Conservation (phyloP, 2,329 filamentous ascomycete species). For the Stagonosporopsis vannaccii region DNA sequence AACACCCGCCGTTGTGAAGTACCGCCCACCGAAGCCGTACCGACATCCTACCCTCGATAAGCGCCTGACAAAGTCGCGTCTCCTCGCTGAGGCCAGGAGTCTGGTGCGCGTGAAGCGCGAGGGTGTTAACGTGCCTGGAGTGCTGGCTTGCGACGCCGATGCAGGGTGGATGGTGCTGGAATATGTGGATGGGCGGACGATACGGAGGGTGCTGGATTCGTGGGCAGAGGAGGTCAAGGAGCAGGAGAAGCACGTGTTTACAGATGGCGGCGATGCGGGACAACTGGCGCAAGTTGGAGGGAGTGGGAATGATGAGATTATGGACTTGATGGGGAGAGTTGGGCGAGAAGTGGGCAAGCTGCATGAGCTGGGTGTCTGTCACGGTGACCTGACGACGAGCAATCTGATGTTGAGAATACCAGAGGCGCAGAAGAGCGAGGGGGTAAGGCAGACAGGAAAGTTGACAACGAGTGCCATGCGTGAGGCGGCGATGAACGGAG, state of each 20-base stretch:
- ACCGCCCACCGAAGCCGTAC: conserved; percentile 90
- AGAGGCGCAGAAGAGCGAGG: not conserved
- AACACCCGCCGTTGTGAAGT: conserved; percentile 81
- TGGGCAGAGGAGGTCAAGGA: conserved; percentile 60
- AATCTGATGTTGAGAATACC: conserved; percentile 79
- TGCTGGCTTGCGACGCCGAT: conserved; percentile 74
- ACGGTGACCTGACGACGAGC: conserved; percentile 96
- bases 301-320: conserved; percentile 43
- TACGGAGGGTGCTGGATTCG: conserved; percentile 72
- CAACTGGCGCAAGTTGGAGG: conserved; percentile 3
- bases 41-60: conserved; percentile 88
- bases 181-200: conserved; percentile 66
- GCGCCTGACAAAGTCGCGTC: conserved; percentile 83
- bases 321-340: conserved; percentile 71
- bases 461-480: conserved; percentile 32
- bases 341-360: conserved; percentile 75
- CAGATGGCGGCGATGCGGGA: conserved; percentile 9
- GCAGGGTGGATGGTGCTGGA: conserved; percentile 64
- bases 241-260: conserved; percentile 10
- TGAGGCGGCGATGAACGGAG: conserved; percentile 31
- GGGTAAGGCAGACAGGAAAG: conserved; percentile 13
- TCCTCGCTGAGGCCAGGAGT: conserved; percentile 88
- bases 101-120: conserved; percentile 79
- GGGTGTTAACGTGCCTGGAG: conserved; percentile 80
- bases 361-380: conserved; percentile 85